Evolutionary conservation across 768 basidiomycete genomes (phyloP).

Genomic region (Suillus sp.): DNA sequence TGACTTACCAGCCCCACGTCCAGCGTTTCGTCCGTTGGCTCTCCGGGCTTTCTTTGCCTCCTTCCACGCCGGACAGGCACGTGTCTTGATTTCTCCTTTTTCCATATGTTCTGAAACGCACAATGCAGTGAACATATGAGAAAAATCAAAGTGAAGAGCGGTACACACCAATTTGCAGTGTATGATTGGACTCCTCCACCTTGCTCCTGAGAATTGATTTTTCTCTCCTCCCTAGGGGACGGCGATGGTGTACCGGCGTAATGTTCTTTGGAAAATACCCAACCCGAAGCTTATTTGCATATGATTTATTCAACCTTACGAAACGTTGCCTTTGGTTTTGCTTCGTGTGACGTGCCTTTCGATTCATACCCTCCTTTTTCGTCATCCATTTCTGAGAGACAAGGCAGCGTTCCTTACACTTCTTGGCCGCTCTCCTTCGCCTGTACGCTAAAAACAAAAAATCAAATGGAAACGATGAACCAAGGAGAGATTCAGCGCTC

Average conservation of each 20-base stretch:
- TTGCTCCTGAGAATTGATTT: neutral
- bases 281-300: neutral
- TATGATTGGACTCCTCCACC: neutral
- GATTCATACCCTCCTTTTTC: neutral
- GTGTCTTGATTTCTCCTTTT: no score
- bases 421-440: neutral
- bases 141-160: neutral
- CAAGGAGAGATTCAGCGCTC: neutral
- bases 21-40: no score
- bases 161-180: neutral
- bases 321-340: neutral
- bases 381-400: neutral
- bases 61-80: neutral
- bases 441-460: neutral
- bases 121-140: neutral
- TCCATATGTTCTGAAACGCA: neutral
- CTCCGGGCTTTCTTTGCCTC: neutral
- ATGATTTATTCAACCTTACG: neutral
- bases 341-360: neutral
- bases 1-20: neutral
- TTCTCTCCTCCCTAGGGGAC: no score
- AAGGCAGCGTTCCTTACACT: neutral
- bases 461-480: neutral
- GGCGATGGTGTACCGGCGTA: neutral
- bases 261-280: neutral